Evolutionary conservation across 345 rosid genomes (phyloP), one percentile per base, ranked within the genome.

Genomic region (Salix viminalis): DNA sequence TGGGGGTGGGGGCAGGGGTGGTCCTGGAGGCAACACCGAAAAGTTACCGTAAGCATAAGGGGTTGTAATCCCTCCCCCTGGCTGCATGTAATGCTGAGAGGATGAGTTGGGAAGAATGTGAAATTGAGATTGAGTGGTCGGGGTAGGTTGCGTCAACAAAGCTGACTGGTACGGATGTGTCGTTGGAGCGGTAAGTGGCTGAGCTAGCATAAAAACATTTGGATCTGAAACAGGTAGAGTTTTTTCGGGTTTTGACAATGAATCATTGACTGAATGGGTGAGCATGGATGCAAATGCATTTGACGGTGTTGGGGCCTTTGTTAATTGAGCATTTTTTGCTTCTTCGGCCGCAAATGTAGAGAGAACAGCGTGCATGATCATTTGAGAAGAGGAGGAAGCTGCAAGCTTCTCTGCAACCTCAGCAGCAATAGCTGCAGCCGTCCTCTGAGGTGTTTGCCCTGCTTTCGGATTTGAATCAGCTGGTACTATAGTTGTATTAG

Each of bases 291-390:
- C 15, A 28, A 77, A 75, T 24, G 88, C 78, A 65, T 70, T 85
- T 64, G 86, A 67, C 28, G 70, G 68, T 0, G 80, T 75, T 8
- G 90, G 76, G 23, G 73, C 72, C 42, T 80, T 79, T 0, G 84
- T 79, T 34, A 93, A 82, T 60, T 85, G 85, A 19, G 89, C 92
- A 73, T 76, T 91, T 81, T 89, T 88, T 30, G 98, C 97, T 78
- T 92, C 94, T 87, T 93, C 91, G 9, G 98, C 99, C 16, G 99
- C 98, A 73, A 96, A 92, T 26, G 98, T 82, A 18, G 97, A 96
- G 37, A 96, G 88, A 73, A 92, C 95, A 34, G 97, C 91, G 37
- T 88, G 97, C 99, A 92, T 93, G 68, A 96, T 96, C 89, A 96
- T 76, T 66, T 92, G 96, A 41, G 99, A 93, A 48, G 97, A 93